Evolutionary conservation across 139 green algal species (phyloP).

Genomic region (Ettlia oleoabundans): DNA sequence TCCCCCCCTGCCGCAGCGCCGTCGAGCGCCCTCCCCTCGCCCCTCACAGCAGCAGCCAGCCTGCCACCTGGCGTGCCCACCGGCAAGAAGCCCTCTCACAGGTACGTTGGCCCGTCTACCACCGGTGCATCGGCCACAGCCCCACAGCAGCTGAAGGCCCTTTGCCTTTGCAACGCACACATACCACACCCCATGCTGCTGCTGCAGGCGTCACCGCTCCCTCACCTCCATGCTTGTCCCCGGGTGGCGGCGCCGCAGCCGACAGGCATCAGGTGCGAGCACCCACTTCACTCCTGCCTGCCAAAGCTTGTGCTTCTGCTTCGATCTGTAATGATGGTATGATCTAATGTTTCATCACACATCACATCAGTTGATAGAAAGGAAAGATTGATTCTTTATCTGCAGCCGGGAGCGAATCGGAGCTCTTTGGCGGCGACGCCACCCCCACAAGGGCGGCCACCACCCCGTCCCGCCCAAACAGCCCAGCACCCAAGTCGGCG

Average conservation of each 20-base stretch:
- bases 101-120: too few species aligned
- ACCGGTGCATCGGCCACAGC: too few species aligned
- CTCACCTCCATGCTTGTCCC: constrained; percentile 30
- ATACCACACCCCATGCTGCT: too few species aligned
- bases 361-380: too few species aligned
- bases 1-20: background rate
- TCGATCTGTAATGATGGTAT: background rate
- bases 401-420: constrained; percentile 17
- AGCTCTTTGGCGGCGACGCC: background rate
- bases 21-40: background rate
- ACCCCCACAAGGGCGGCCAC: background rate
- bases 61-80: background rate
- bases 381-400: too few species aligned
- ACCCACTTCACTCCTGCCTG: background rate
- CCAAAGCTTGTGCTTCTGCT: background rate
- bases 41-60: too few species aligned
- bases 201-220: constrained; percentile 36
- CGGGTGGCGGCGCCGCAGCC: constrained; percentile 18
- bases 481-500: background rate
- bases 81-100: constrained; percentile 15
- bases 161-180: too few species aligned
- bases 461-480: background rate
- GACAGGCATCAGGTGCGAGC: background rate
- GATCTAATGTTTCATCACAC: too few species aligned
- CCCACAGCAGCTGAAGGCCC: too few species aligned